Evolutionary conservation across 73 alveolate genomes (phyloP), one percentile per base, ranked within the genome.

Genomic region (Diophrys sp.): DNA sequence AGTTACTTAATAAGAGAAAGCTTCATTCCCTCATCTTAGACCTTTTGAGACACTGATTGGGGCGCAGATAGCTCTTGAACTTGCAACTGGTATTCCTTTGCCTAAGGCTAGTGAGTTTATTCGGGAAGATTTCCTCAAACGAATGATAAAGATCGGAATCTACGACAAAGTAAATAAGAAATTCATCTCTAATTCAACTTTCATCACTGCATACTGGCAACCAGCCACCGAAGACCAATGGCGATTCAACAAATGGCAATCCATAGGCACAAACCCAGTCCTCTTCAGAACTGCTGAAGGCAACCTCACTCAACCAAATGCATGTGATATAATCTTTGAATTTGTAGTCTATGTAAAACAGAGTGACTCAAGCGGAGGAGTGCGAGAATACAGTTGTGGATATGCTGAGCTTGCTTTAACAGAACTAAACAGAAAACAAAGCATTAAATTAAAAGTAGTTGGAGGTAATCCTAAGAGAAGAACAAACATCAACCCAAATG

Each of bases 401-500:
- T 86, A 73, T 57, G 54, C 87, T 33, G 29, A 79, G 62, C 69
- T 86, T 32, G 68, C 68, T 2, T 29, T 73, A 75, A 66, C 32
- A 18, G 75, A 54, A 14, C 29, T 86, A 25, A 55, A 79, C 18
- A 28, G 83, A 23, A 69, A 56, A 31, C 33, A 81, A 56, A 73
- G 67, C 2, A 74, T 29, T 23, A 78, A 44, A 44, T 31, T 86
- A 2, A 80, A 83, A 30, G 70, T 86, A 31, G 79, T 62, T 44
- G 93, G 93, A 23, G 93, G 93, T 33, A 55, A 83, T 31, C 93
- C 93, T 24, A 81, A 54, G 29, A 74, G 79, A 1, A 84, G 77
- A 44, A 78, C 68, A 81, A 29, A 88, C 93, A 1, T 76, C 73
- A 55, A 78, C 23, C 56, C 73, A 8, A 75, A 71, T n/a, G 75